Base-by-base conservation (phyloP, 164 flowering plant species). In the Chimonanthus salicifolius region DNA sequence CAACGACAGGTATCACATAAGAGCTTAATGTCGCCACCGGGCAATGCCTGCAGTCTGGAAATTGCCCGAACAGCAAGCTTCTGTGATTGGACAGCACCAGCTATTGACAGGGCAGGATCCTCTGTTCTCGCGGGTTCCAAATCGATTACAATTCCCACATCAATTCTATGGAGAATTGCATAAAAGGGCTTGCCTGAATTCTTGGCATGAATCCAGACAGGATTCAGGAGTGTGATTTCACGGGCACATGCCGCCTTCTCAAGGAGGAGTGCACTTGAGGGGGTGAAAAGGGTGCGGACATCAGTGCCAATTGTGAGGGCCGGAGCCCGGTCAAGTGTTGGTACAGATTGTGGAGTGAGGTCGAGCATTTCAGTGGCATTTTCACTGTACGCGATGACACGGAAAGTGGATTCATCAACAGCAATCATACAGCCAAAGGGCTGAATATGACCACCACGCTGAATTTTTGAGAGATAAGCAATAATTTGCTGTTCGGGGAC, bases 81-180 rank as follows among this genome's bases (percentile, higher is more conserved):
- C 89, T 95, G 97, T 0, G 97, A 91, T 86, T 95, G 99, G 6
- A 95, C 97, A 0, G 98, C 98, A 4, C 99, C 99, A 0, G 98
- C 99, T 67, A 94, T 92, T 0, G 98, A 94, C 74, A 92, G 76
- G 5, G 98, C 97, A 47, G 99, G 99, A 66, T 92, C 97, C 87
- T 89, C 98, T 0, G 96, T 83, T 78, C 96, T 83, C 0, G 97
- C 94, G 16, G 98, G 99, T 81, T 95, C 99, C 69, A 95, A 86
- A 84, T 95, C 99, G 76, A 95, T 88, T n/a, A 95, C 97, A 71
- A 92, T 84, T 33, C 94, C 98, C 10, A 95, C 99, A 79, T 95
- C 99, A 74, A 95, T 82, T 84, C 97, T 83, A 75, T 95, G 99
- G 84, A 95, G 78, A 79, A 95, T 92, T 4, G 93, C 99, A 73